Evolutionary conservation across 2,329 filamentous ascomycete species (phyloP).

Genomic region (Fusarium cicatricum): DNA sequence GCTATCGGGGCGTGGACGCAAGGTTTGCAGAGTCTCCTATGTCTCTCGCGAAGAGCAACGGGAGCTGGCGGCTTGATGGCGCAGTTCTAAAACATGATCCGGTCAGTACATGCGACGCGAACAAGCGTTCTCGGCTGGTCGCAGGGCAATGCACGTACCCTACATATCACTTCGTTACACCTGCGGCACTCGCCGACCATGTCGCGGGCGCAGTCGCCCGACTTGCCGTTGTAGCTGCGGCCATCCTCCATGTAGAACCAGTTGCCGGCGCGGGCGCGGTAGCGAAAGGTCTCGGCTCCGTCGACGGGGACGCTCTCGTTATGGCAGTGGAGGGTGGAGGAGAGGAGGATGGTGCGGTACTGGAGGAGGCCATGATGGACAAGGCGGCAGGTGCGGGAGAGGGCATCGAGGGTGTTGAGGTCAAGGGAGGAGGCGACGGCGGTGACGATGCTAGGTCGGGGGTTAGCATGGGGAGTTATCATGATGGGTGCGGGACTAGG

Average conservation of each 20-base stretch:
- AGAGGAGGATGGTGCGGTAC: conserved; percentile 76
- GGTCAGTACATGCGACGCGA: conserved; percentile 14
- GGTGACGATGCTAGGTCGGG: conserved; percentile 72
- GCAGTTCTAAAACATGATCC: conserved; percentile 75
- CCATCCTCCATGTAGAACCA: conserved; percentile 68
- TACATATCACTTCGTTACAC: conserved; percentile 80
- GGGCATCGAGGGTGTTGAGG: conserved; percentile 83
- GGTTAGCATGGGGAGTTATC: conserved; percentile 27
- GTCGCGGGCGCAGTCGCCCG: conserved; percentile 83
- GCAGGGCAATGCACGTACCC: conserved; percentile 63
- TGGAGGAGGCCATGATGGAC: conserved; percentile 81
- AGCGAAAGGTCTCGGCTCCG: conserved; percentile 64
- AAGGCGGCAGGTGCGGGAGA: conserved; percentile 83
- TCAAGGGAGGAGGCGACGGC: conserved; percentile 81
- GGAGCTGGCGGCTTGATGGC: conserved; percentile 81
- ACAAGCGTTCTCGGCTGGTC: conserved; percentile 2
- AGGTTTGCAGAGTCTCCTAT: conserved; percentile 80
- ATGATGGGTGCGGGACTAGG: conserved; percentile 8
- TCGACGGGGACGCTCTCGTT: conserved; percentile 70
- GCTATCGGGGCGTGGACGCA: conserved; percentile 78
- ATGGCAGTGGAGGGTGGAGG: conserved; percentile 79
- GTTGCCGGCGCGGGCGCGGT: conserved; percentile 63
- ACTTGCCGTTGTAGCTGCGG: conserved; percentile 68
- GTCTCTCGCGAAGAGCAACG: conserved; percentile 73
- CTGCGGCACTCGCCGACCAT: conserved; percentile 84